Evolutionary conservation across 2,329 filamentous ascomycete species (phyloP).

Genomic region (Aulographum hederae): DNA sequence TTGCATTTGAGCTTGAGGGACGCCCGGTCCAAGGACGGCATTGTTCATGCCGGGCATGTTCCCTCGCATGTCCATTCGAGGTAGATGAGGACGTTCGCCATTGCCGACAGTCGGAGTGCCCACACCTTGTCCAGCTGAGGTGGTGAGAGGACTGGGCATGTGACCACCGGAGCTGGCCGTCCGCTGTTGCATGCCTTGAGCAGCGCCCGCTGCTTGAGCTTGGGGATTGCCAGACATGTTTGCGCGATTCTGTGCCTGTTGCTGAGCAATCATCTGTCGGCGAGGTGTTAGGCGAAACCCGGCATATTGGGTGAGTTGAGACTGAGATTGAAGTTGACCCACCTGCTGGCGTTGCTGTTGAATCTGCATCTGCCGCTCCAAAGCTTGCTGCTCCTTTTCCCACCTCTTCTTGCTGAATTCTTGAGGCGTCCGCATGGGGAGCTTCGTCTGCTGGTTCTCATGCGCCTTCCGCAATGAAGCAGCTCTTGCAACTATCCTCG

Average conservation of each 20-base stretch:
- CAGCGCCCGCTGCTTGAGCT: neutral
- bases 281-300: neutral
- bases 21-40: conserved; percentile 29
- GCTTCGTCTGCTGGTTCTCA: conserved; percentile 34
- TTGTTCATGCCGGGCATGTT: conserved; percentile 24
- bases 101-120: conserved; percentile 3
- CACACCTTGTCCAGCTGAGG: conserved; percentile 1
- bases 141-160: no score
- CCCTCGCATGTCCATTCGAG: conserved; percentile 13
- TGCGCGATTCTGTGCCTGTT: neutral
- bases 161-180: no score
- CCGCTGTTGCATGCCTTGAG: neutral
- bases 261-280: neutral
- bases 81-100: conserved; percentile 1
- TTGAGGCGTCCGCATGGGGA: conserved; percentile 54
- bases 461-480: conserved; percentile 69
- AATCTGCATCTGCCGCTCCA: conserved; percentile 43
- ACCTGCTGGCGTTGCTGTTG: conserved; percentile 29
- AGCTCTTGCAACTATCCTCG: conserved; percentile 28
- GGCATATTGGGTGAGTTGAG: neutral
- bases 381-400: conserved; percentile 58
- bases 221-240: neutral
- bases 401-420: conserved; percentile 82
- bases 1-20: conserved; percentile 55
- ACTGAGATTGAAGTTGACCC: neutral